These are phyloP conservation scores for Starmera caribaea DNA, from an alignment of 805 yeast species.

Conservation along the genomic window DNA sequence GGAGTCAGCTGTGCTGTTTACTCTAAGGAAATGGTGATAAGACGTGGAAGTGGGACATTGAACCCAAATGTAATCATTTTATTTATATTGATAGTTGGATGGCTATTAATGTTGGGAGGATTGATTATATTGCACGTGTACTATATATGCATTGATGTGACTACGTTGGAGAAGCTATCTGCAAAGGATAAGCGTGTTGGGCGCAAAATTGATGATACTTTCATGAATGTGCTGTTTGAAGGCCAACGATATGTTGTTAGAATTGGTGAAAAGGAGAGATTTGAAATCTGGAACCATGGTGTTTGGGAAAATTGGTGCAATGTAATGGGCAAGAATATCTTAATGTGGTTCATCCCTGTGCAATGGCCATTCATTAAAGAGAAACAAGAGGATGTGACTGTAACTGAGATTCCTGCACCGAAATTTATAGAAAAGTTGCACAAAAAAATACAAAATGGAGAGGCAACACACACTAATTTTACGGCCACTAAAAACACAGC, in stretches of 20 bases:
- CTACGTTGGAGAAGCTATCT: conserved; percentile 51
- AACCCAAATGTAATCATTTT: conserved; percentile 42
- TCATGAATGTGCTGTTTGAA: conserved; percentile 20
- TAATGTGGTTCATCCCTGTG: conserved; percentile 22
- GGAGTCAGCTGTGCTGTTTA: conserved; percentile 28
- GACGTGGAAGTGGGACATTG: conserved; percentile 14
- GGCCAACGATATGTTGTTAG: conserved; percentile 34
- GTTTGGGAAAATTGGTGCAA: conserved; percentile 18
- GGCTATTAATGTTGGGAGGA: conserved; percentile 34
- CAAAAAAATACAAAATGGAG: too few species aligned
- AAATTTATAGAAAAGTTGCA: too few species aligned
- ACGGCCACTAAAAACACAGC: too few species aligned
- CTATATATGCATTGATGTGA: conserved; percentile 37
- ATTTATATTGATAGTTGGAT: conserved; percentile 33
- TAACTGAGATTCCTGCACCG: too few species aligned
- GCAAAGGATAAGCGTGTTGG: conserved; percentile 21
- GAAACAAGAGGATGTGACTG: too few species aligned
- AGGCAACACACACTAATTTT: too few species aligned
- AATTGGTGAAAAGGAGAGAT: conserved; percentile 17
- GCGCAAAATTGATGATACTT: conserved; percentile 11
- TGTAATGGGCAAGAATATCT: conserved; percentile 18
- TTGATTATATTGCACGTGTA: conserved; percentile 33
- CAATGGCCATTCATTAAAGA: too few species aligned
- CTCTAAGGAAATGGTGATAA: conserved; percentile 18
- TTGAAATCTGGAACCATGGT: conserved; percentile 12